Evolutionary conservation across 2,329 filamentous ascomycete genomes (phyloP).

Genomic region (Rhynchosporium agropyri): DNA sequence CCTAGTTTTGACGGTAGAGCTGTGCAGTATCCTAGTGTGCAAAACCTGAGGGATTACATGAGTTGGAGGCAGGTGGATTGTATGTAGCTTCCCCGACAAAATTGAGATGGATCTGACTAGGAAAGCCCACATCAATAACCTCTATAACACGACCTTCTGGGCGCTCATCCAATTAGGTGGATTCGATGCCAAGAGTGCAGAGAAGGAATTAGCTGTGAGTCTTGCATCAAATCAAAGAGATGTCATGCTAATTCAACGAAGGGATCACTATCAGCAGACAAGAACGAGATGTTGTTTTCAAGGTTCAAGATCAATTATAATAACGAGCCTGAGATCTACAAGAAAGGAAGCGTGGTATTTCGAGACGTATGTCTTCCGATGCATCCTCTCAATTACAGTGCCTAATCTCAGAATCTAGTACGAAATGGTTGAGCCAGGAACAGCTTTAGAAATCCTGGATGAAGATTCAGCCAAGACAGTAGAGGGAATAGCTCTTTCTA

Average conservation of each 20-base stretch:
- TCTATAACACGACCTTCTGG: constrained; percentile 99
- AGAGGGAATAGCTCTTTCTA: constrained; percentile 65
- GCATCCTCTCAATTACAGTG: background rate
- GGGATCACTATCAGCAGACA: constrained; percentile 84
- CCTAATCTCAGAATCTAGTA: constrained; percentile 53
- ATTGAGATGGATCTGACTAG: constrained; percentile 17
- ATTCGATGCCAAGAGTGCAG: constrained; percentile 75
- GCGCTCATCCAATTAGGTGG: constrained; percentile 77
- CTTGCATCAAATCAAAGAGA: background rate
- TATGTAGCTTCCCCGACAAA: constrained; percentile 48
- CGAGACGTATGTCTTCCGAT: constrained; percentile 55
- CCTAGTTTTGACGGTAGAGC: constrained; percentile 93
- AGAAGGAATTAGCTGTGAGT: constrained; percentile 73
- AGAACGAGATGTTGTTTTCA: constrained; percentile 94
- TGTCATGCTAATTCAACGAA: constrained; percentile 41
- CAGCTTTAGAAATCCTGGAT: constrained; percentile 44
- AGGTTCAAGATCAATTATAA: constrained; percentile 96
- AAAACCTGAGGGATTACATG: constrained; percentile 90
- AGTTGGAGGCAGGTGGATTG: constrained; percentile 97
- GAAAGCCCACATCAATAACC: constrained; percentile 91
- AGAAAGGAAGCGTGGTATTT: constrained; percentile 90
- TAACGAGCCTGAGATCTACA: constrained; percentile 89
- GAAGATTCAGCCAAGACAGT: constrained; percentile 51
- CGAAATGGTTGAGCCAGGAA: constrained; percentile 64
- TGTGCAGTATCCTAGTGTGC: constrained; percentile 81